Conservation (phyloP, 257 asterid species). For the Solanum appendiculatum region DNA sequence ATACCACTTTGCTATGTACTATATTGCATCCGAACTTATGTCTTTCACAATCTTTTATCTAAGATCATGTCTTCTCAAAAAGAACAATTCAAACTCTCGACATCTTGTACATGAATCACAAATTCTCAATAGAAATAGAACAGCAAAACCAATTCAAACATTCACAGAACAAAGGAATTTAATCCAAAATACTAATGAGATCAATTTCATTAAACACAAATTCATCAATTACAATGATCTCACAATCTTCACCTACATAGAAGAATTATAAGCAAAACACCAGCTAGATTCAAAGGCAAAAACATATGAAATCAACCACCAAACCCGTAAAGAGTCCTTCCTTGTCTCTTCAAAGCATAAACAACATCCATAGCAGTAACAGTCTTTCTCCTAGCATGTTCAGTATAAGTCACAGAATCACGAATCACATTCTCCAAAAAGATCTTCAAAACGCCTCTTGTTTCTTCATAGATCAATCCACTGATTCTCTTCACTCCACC, state of each 20-base stretch:
- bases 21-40: too few species aligned
- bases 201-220: background rate
- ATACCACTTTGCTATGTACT: too few species aligned
- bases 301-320: background rate
- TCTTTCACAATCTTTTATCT: too few species aligned
- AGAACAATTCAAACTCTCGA: too few species aligned
- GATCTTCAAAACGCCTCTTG: background rate
- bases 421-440: conserved; percentile 6
- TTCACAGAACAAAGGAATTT: background rate
- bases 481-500: conserved; percentile 12
- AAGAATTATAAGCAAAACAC: background rate
- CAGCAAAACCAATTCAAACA: too few species aligned
- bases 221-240: background rate
- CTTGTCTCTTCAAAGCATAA: conserved; percentile 6
- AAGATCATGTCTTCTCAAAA: too few species aligned
- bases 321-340: conserved; percentile 5
- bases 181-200: background rate
- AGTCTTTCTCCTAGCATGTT: conserved; percentile 8
- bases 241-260: background rate
- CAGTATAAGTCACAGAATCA: conserved; percentile 5
- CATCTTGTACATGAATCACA: too few species aligned
- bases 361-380: conserved; percentile 9
- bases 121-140: too few species aligned
- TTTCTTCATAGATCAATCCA: conserved; percentile 1
- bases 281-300: background rate